These are phyloP conservation scores for Obba rivulosa DNA, from an alignment of 768 basidiomycete genomes.

Conservation along the genomic window DNA sequence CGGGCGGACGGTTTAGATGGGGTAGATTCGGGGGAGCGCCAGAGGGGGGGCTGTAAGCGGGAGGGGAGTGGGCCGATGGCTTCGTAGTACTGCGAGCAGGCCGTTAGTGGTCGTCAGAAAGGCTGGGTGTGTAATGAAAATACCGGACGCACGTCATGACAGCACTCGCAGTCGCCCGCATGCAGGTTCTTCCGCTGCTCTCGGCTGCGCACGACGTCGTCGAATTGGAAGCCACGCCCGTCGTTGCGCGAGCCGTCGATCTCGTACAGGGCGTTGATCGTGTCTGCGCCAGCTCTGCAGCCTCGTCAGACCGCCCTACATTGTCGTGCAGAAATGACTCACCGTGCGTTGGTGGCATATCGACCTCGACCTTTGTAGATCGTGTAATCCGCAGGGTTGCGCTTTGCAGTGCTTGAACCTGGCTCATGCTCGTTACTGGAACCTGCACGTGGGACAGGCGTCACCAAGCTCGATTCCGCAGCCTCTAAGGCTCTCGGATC, in stretches of 20 bases:
- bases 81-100: conserved; percentile 63
- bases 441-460: not conserved
- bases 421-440: conserved; percentile 9
- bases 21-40: conserved; percentile 50
- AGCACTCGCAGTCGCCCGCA: conserved; percentile 79
- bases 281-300: conserved; percentile 32
- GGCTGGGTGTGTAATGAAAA: no score
- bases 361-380: conserved; percentile 16
- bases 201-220: conserved; percentile 69
- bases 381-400: conserved; percentile 9
- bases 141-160: conserved; percentile 55
- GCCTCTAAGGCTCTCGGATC: not conserved
- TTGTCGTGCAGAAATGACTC: conserved; percentile 28
- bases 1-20: conserved; percentile 10
- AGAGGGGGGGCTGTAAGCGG: conserved; percentile 61
- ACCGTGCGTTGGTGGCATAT: conserved; percentile 9
- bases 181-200: conserved; percentile 60
- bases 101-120: not conserved
- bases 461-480: no score
- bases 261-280: conserved; percentile 61
- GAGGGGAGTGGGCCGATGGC: conserved; percentile 67
- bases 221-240: conserved; percentile 63
- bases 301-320: conserved; percentile 38
- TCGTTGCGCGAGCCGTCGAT: conserved; percentile 64
- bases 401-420: conserved; percentile 1